A percentile compares a stretch with the other conserved stretches of the same genome.
Evolutionary conservation across 108 stramenopile species (phyloP).

Genomic region (Stephanodiscus triporus): DNA sequence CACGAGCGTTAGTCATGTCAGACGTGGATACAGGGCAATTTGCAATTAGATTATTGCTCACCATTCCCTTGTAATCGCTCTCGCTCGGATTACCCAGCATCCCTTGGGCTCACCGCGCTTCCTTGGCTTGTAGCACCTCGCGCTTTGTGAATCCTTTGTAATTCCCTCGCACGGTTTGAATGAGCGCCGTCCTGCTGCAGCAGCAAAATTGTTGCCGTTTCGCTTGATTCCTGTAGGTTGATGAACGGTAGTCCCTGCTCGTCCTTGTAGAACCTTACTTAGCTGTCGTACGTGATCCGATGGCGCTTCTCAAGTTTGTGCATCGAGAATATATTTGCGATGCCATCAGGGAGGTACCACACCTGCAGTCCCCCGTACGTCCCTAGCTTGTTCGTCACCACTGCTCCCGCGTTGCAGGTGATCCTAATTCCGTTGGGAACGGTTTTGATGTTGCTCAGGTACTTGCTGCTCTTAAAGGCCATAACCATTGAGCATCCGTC

Average conservation of each 20-base stretch:
- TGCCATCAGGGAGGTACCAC: constrained; percentile 22
- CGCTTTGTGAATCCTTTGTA: constrained; percentile 34
- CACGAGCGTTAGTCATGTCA: constrained; percentile 23
- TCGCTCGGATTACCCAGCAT: constrained; percentile 26
- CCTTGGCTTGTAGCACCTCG: constrained; percentile 22
- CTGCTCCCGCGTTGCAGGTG: constrained; percentile 30
- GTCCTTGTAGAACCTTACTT: too few species aligned
- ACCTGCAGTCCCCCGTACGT: constrained; percentile 10
- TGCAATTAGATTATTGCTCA: constrained; percentile 10
- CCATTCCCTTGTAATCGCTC: constrained; percentile 13
- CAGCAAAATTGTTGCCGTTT: constrained; percentile 10
- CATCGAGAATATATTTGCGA: constrained; percentile 33
- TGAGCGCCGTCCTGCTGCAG: neutral
- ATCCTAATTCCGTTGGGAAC: neutral
- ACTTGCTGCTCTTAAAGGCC: neutral
- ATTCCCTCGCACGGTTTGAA: constrained; percentile 24
- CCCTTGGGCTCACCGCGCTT: constrained; percentile 12
- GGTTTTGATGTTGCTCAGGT: neutral
- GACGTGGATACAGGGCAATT: constrained; percentile 31
- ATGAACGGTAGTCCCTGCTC: too few species aligned
- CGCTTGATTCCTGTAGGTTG: neutral
- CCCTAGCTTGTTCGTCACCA: neutral
- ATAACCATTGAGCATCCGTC: too few species aligned
- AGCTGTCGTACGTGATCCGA: constrained; percentile 23
- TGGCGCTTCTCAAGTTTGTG: constrained; percentile 5